Percentiles rank a stretch among this genome's conserved stretches.
These are phyloP conservation scores for Talaromyces sp. DNA, from an alignment of 2,329 filamentous ascomycete species.

Conservation along the genomic window DNA sequence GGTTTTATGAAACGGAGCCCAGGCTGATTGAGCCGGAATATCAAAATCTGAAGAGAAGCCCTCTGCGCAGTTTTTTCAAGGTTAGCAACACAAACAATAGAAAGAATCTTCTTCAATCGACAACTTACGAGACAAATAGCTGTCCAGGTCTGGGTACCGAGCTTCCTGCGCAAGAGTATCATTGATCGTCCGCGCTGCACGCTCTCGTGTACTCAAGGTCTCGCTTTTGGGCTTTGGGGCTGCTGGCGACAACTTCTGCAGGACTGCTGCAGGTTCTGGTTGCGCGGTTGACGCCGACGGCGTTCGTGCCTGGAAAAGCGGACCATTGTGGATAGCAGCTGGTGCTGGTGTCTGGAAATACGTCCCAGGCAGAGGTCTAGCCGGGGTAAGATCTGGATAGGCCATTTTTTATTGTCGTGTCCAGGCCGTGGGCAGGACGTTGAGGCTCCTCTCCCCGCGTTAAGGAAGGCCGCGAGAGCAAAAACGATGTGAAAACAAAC, in stretches of 20 bases:
- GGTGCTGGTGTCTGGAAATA: conserved; percentile 38
- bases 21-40: conserved; percentile 61
- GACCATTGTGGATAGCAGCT: conserved; percentile 31
- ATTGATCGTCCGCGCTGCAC: conserved; percentile 80
- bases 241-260: conserved; percentile 31
- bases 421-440: conserved; percentile 12
- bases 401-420: conserved; percentile 31
- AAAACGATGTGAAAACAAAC: neutral
- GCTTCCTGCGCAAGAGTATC: conserved; percentile 69
- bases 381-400: conserved; percentile 37
- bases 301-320: conserved; percentile 26
- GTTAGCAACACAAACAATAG: conserved; percentile 23
- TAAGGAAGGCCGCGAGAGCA: conserved; percentile 14
- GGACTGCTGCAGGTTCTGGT: conserved; percentile 22
- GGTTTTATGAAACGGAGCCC: conserved; percentile 84
- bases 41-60: conserved; percentile 92
- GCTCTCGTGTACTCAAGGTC: conserved; percentile 64
- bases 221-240: conserved; percentile 43
- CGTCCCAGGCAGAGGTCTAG: conserved; percentile 37
- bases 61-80: conserved; percentile 47
- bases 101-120: conserved; percentile 1
- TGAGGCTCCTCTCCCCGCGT: conserved; percentile 21
- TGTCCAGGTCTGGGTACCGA: conserved; percentile 82
- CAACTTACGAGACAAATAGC: conserved; percentile 76
- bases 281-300: conserved; percentile 22